Evolutionary conservation across 2,329 filamentous ascomycete genomes (phyloP).

Genomic region (Ceratocystis alfenasii): DNA sequence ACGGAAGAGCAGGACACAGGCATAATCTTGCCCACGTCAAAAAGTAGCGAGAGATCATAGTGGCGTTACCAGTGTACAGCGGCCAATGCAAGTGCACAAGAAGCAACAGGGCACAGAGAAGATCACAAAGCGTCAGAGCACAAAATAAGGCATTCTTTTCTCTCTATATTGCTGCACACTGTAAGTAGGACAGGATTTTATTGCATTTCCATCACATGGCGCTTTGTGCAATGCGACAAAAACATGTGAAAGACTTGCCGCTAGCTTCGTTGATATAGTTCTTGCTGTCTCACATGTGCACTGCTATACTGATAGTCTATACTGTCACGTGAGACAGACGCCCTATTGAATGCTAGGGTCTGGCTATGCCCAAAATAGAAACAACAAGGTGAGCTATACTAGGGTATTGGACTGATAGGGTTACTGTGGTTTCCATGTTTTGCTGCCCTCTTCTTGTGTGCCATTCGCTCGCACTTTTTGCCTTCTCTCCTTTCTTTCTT

Average conservation of each 20-base stretch:
- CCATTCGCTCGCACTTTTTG: too few relatives aligned
- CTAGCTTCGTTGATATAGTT: too few relatives aligned
- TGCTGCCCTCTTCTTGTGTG: neutral
- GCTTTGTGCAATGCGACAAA: neutral
- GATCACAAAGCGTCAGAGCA: too few relatives aligned
- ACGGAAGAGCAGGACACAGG: too few relatives aligned
- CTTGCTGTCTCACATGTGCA: too few relatives aligned
- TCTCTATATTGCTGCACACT: neutral
- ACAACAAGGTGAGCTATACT: neutral
- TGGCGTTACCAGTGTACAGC: neutral
- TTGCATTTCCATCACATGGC: constrained; percentile 5
- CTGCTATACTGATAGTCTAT: too few relatives aligned
- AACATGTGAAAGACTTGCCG: neutral
- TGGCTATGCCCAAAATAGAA: neutral
- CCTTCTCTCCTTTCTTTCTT: neutral
- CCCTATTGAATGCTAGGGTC: neutral
- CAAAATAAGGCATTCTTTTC: neutral
- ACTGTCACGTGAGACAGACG: neutral
- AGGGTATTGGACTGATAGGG: neutral
- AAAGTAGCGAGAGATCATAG: too few relatives aligned
- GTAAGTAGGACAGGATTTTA: neutral
- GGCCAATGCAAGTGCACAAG: neutral
- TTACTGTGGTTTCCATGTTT: neutral
- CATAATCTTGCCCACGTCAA: too few relatives aligned
- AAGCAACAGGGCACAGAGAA: neutral